These are phyloP conservation scores for Citrus cavaleriei DNA, from an alignment of 345 rosid genomes.

Conservation along the genomic window DNA sequence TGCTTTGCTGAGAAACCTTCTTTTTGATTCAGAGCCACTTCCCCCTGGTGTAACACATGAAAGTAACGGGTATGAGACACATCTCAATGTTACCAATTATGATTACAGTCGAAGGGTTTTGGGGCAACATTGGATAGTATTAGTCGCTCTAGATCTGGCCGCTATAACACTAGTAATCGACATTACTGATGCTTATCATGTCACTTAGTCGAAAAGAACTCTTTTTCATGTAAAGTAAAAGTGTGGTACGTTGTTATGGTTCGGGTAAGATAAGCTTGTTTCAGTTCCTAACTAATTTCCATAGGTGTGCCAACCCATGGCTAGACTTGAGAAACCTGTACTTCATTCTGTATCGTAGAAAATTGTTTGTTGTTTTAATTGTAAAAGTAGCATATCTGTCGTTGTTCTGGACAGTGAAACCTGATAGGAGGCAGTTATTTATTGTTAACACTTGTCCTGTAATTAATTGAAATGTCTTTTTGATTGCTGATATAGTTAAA, in stretches of 20 bases:
- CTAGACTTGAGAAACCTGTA: background rate
- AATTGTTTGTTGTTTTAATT: background rate
- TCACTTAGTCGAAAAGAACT: background rate
- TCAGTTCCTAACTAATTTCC: background rate
- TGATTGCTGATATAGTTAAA: background rate
- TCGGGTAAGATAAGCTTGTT: background rate
- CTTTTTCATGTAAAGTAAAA: background rate
- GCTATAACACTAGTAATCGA: conserved; percentile 41
- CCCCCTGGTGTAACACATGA: conserved; percentile 53
- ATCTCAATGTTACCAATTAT: conserved; percentile 38
- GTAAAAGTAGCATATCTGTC: background rate
- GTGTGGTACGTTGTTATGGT: background rate
- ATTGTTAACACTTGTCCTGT: background rate
- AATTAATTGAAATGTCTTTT: background rate
- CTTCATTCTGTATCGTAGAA: background rate
- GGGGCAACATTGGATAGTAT: conserved; percentile 52
- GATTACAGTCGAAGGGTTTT: conserved; percentile 62
- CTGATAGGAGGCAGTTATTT: background rate
- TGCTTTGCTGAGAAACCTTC: conserved; percentile 15
- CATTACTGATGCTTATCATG: conserved; percentile 22
- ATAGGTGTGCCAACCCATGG: background rate
- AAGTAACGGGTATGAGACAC: conserved; percentile 50
- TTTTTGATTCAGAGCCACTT: conserved; percentile 38
- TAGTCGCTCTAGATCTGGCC: conserved; percentile 55
- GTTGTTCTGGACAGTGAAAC: background rate